Base-by-base conservation (phyloP, 495 filamentous ascomycete genomes). In the Haplographium delicatum region DNA sequence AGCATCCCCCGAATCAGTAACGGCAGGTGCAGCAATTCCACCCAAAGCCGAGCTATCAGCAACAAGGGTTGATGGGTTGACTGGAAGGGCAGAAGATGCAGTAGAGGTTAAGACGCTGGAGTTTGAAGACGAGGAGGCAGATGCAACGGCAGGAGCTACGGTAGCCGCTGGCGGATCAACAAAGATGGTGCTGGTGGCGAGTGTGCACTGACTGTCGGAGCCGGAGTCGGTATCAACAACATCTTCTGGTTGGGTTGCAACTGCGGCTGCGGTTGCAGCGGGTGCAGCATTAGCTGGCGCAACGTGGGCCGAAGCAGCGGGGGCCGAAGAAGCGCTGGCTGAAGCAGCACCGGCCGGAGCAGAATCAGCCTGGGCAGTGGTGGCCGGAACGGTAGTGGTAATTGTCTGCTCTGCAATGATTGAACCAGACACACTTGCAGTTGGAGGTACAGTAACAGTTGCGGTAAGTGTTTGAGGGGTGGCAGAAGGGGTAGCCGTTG, bases 1-100 rank as follows among this genome's bases (percentile, higher is more conserved):
- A 8, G 69, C 56, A n/a, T 66, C 65, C 3, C 71, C 65, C 22
- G 66, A 61, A 57, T 65, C 67, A 47, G 69, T 57, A 22, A 80
- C 68, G 8, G 75, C 60, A 5, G 76, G 71, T 1, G 74, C 61
- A 4, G 68, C 54, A 37, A 57, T 57, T 5, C 73, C 73, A 49
- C 77, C 78, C 16, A 82, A 70, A 34, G 60, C 54, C 37, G 70
- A 72, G 35, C 64, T 50, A 54, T 57, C 22, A 33, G 23, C 30
- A 23, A 26, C 41, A 6, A 10, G 41, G 22, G 24, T 26, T 1
- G 42, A 6, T 1, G 47, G 26, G 25, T 39, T 31, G 4, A 28
- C n/a, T 2, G 25, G 18, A 9, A 33, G 31, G 4, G 42, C 28
- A 13, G 53, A 19, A 3, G 47, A 38, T 19, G 24, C 27, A 13